Conservation (phyloP, 768 basidiomycete genomes). For the Lactarius deliciosus region DNA sequence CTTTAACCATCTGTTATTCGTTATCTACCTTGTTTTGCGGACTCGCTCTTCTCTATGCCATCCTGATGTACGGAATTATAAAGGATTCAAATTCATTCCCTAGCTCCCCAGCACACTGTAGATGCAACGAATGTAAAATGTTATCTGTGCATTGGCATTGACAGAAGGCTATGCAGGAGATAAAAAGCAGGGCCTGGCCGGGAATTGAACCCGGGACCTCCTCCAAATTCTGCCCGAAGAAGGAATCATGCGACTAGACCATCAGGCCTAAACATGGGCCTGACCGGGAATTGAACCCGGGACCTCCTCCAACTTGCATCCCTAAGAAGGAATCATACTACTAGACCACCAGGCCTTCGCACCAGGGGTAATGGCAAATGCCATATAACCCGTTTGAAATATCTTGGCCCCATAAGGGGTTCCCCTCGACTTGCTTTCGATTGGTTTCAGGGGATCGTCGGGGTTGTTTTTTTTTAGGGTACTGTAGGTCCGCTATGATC, state of each 20-base stretch:
- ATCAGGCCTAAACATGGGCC: slow-evolving; percentile 44
- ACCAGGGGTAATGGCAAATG: neutral
- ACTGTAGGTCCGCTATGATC: too few relatives aligned
- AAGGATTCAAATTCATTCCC: neutral
- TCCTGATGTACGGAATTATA: neutral
- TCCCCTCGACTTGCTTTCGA: too few relatives aligned
- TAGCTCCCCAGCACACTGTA: neutral
- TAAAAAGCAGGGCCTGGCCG: slow-evolving; percentile 57
- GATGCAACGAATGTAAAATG: neutral
- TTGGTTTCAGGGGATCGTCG: slow-evolving; percentile 1
- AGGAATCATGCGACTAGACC: slow-evolving; percentile 30
- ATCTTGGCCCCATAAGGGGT: neutral
- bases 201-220: slow-evolving; percentile 90
- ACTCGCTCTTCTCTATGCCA: neutral
- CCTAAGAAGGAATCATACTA: slow-evolving; percentile 31
- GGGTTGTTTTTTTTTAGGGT: neutral
- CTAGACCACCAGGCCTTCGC: slow-evolving; percentile 27
- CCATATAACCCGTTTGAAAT: neutral
- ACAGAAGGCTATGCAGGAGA: neutral
- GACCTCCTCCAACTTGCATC: slow-evolving; percentile 64
- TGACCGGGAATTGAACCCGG: slow-evolving; percentile 87
- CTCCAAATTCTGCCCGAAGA: slow-evolving; percentile 46
- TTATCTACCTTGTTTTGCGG: slow-evolving; percentile 18
- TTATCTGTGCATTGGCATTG: too few relatives aligned
- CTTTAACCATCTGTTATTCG: slow-evolving; percentile 20